Evolutionary conservation across 179 eudicot genomes (phyloP).

Genomic region (Spergularia azorica): DNA sequence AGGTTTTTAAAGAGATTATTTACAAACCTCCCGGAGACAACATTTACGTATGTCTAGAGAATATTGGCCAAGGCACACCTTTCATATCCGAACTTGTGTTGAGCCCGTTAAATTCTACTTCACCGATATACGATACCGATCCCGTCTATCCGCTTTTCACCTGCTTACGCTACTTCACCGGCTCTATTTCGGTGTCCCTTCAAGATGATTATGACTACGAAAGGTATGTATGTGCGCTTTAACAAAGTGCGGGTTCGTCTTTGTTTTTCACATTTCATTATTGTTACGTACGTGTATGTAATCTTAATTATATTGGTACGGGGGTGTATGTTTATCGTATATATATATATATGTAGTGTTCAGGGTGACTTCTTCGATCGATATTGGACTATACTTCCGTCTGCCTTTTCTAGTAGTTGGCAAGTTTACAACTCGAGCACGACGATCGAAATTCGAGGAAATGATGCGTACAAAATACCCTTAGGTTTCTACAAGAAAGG

Average conservation of each 20-base stretch:
- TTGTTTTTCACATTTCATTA: too few relatives aligned
- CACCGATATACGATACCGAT: neutral
- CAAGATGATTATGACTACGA: too few relatives aligned
- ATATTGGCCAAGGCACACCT: constrained; percentile 10
- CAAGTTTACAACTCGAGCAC: neutral
- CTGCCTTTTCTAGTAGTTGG: neutral
- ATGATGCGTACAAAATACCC: too few relatives aligned
- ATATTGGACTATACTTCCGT: neutral
- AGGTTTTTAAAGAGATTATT: neutral
- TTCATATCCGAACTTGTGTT: constrained; percentile 20
- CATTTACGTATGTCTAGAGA: constrained; percentile 11
- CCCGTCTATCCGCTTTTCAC: neutral
- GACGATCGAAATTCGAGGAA: too few relatives aligned
- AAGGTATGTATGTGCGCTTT: neutral
- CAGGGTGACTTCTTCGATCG: constrained; percentile 11
- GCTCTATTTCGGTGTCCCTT: neutral
- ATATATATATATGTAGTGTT: neutral
- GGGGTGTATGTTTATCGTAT: too few relatives aligned
- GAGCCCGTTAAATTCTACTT: constrained; percentile 15
- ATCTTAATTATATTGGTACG: too few relatives aligned
- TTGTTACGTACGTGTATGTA: too few relatives aligned
- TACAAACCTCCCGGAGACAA: neutral
- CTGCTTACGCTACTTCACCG: neutral
- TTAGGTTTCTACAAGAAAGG: neutral
- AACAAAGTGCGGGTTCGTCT: too few relatives aligned